phyloP scores from a whole-genome alignment of 257 asterid species.

The Solanum piurae region DNA sequence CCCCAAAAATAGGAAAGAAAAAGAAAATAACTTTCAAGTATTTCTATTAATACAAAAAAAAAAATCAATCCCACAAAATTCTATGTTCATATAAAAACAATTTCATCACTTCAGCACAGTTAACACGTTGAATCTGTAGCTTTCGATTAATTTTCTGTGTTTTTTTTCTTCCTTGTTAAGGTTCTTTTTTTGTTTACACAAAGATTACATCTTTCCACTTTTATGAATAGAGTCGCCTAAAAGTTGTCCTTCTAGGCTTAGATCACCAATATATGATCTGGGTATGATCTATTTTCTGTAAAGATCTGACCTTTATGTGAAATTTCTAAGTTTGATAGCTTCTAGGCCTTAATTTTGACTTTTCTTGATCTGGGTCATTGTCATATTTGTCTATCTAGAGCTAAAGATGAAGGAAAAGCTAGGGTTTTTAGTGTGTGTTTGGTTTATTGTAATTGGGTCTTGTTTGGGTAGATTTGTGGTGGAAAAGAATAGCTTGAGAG shows the following conservation, averaged over 20 bases:
- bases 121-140: not conserved
- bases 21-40: not conserved
- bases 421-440: constrained; percentile 24
- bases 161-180: not conserved
- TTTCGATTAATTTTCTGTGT: not conserved
- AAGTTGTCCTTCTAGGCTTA: not conserved
- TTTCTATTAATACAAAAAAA: not conserved
- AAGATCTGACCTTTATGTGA: not conserved
- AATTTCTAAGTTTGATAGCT: not conserved
- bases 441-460: constrained; percentile 37
- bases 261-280: not conserved
- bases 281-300: not conserved
- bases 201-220: not conserved
- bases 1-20: not conserved
- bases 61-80: not conserved
- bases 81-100: not conserved
- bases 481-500: constrained; percentile 86
- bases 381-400: not conserved
- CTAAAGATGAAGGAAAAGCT: constrained; percentile 38
- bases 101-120: not conserved
- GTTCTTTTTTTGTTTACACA: not conserved
- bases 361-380: not conserved
- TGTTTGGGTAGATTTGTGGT: constrained; percentile 83
- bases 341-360: not conserved
- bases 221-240: not conserved